Evolutionary conservation across 805 yeast species (phyloP).

Genomic region (Candida fluviatilis): DNA sequence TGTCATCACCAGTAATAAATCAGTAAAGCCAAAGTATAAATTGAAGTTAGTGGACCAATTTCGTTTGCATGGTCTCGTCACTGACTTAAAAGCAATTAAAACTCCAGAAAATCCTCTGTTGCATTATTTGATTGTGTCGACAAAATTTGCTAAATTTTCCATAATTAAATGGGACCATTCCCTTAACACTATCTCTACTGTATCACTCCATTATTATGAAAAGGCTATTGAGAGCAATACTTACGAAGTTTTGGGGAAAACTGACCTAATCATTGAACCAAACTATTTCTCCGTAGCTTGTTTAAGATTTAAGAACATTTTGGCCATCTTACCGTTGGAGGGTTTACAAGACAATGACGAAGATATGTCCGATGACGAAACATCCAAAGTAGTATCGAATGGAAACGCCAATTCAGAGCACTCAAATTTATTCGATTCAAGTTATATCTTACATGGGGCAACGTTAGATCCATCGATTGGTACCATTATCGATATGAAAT

Average conservation of each 20-base stretch:
- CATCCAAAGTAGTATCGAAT: not conserved
- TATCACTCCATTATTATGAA: slow-evolving; percentile 85
- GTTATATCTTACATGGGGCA: slow-evolving; percentile 56
- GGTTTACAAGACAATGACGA: slow-evolving; percentile 29
- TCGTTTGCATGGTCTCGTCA: slow-evolving; percentile 65
- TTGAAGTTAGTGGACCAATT: slow-evolving; percentile 53
- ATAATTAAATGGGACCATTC: slow-evolving; percentile 65
- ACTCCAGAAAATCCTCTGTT: slow-evolving; percentile 43
- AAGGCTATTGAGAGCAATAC: slow-evolving; percentile 51
- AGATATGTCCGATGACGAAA: slow-evolving; percentile 9
- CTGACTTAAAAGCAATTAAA: slow-evolving; percentile 50
- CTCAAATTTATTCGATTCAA: slow-evolving; percentile 39
- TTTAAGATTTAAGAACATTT: slow-evolving; percentile 58
- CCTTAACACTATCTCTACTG: slow-evolving; percentile 55
- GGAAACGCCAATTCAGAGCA: not conserved
- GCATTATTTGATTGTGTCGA: slow-evolving; percentile 63
- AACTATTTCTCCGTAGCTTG: slow-evolving; percentile 47
- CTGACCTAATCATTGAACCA: slow-evolving; percentile 61
- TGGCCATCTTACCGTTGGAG: slow-evolving; percentile 69
- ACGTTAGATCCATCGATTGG: slow-evolving; percentile 54
- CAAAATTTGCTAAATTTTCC: slow-evolving; percentile 74
- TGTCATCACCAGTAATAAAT: slow-evolving; percentile 14
- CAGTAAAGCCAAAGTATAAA: slow-evolving; percentile 19
- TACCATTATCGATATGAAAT: slow-evolving; percentile 67
- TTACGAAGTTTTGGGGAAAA: slow-evolving; percentile 35